These are phyloP conservation scores for Leishmania braziliensis DNA, from an alignment of 208 protist genomes.

Conservation along the genomic window DNA sequence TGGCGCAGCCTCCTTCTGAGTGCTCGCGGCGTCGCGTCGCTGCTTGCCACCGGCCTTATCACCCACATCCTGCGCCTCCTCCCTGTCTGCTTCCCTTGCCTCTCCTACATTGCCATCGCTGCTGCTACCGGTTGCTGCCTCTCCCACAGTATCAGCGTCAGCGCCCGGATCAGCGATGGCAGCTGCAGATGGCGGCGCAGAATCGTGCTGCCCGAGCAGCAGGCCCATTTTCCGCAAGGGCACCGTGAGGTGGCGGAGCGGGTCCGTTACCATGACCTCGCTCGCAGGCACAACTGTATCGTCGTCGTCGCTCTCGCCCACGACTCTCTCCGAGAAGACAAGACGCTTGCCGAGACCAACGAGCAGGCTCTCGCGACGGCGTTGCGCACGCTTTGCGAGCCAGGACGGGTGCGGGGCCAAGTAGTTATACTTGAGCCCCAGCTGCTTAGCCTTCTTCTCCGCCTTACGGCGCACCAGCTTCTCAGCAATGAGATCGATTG, in stretches of 20 bases:
- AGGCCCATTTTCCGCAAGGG: constrained; percentile 37
- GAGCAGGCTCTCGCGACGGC: constrained; percentile 64
- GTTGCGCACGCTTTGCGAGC: constrained; percentile 70
- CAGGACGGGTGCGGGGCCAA: constrained; percentile 85
- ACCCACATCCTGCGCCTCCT: neutral
- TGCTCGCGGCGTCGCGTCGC: neutral
- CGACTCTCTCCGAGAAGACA: constrained; percentile 40
- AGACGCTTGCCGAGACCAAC: constrained; percentile 73
- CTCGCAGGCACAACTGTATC: constrained; percentile 10
- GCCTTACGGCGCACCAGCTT: constrained; percentile 82
- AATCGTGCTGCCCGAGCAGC: constrained; percentile 11
- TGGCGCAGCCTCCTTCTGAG: neutral
- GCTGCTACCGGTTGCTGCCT: constrained; percentile 3
- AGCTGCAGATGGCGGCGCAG: neutral
- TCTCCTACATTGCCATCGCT: neutral
- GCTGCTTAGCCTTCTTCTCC: constrained; percentile 78
- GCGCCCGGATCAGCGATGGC: neutral
- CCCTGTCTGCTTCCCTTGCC: neutral
- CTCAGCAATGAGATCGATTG: constrained; percentile 86
- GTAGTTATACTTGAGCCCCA: constrained; percentile 87
- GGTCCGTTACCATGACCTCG: constrained; percentile 45
- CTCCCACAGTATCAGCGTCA: neutral
- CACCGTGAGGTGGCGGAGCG: constrained; percentile 44
- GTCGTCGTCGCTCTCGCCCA: constrained; percentile 50
- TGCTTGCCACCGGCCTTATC: neutral